These are phyloP conservation scores for Stemphylium beticola DNA, from an alignment of 2,329 filamentous ascomycete species.

Conservation along the genomic window DNA sequence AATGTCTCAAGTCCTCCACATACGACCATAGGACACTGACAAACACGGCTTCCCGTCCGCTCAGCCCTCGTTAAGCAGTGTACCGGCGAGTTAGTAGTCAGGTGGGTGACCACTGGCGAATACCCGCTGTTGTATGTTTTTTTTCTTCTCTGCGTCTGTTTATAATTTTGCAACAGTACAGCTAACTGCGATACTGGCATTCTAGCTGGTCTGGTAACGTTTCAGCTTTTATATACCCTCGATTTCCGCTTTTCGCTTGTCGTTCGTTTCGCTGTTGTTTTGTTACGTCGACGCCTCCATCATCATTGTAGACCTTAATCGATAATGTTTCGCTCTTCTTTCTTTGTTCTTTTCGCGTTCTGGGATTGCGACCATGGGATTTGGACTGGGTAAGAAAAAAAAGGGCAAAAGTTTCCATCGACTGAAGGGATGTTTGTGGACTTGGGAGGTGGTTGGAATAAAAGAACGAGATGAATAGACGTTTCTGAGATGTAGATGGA, in stretches of 20 bases:
- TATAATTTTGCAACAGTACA: too few species aligned
- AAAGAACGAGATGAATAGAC: too few species aligned
- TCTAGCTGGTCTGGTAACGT: not conserved
- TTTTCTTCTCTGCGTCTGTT: too few species aligned
- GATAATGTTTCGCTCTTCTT: not conserved
- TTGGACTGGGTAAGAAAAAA: too few species aligned
- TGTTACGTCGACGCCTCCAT: too few species aligned
- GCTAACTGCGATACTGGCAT: too few species aligned
- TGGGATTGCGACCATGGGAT: not conserved
- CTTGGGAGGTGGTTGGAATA: too few species aligned
- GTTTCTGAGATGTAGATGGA: too few species aligned
- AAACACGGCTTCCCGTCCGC: not conserved
- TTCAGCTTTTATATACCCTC: not conserved
- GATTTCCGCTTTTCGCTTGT: not conserved
- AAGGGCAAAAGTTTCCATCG: too few species aligned
- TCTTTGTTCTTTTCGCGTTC: not conserved
- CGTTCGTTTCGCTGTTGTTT: too few species aligned
- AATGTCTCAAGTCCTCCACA: not conserved
- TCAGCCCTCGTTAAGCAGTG: not conserved
- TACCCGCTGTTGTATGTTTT: not conserved
- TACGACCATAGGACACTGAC: conserved; percentile 1
- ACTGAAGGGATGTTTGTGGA: too few species aligned
- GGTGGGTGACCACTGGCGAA: not conserved
- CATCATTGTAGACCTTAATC: too few species aligned
- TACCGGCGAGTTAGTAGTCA: conserved; percentile 1